These are phyloP conservation scores for Gossypium anomalum DNA, from an alignment of 345 rosid genomes.

Conservation along the genomic window DNA sequence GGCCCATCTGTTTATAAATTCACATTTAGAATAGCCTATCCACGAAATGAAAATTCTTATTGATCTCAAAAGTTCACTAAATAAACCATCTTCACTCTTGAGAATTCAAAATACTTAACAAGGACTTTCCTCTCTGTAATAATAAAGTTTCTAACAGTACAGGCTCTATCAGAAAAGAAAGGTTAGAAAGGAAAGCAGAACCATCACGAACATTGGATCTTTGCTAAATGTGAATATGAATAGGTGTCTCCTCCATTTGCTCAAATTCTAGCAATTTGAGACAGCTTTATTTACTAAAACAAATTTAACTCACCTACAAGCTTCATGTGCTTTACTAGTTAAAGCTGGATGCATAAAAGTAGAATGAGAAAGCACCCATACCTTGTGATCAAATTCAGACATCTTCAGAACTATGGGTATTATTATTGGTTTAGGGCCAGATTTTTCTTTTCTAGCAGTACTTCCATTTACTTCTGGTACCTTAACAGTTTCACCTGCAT, in stretches of 20 bases:
- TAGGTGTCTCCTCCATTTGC: neutral
- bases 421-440: slow-evolving; percentile 72
- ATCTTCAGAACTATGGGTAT: slow-evolving; percentile 85
- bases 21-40: neutral
- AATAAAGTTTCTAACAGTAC: slow-evolving; percentile 4
- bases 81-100: neutral
- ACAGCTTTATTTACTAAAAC: neutral
- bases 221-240: neutral
- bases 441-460: slow-evolving; percentile 46
- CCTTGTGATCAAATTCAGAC: slow-evolving; percentile 97
- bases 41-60: neutral
- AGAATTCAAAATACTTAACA: neutral
- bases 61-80: neutral
- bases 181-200: neutral
- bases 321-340: neutral
- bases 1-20: neutral
- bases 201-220: neutral
- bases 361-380: slow-evolving; percentile 20
- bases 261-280: neutral
- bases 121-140: neutral
- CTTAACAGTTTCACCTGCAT: slow-evolving; percentile 43
- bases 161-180: neutral
- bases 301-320: neutral
- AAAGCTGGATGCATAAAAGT: neutral
- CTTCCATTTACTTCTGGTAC: slow-evolving; percentile 29